These are phyloP conservation scores for Phylloporus sp. DNA, from an alignment of 768 basidiomycete genomes.

Conservation along the genomic window DNA sequence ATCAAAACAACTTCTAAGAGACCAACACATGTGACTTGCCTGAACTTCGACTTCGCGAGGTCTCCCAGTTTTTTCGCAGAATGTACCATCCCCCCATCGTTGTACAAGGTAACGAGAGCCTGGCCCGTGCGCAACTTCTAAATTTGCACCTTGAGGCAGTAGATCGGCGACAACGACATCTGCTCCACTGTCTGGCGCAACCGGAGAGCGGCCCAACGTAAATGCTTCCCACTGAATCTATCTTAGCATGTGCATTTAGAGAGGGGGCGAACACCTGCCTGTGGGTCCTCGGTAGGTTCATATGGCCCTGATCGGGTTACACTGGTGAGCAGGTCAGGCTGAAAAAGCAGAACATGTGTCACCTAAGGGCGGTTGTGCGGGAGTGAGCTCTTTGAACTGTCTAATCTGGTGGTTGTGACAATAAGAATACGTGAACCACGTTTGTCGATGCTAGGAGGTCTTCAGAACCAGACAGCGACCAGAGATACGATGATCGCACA, in stretches of 20 bases:
- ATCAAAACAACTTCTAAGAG: slow-evolving; percentile 2
- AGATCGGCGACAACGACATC: slow-evolving; percentile 66
- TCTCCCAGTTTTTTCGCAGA: slow-evolving; percentile 89
- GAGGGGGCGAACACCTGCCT: slow-evolving; percentile 45
- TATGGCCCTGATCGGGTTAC: slow-evolving; percentile 50
- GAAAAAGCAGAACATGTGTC: slow-evolving; percentile 26
- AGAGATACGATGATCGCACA: slow-evolving; percentile 50
- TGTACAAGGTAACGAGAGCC: slow-evolving; percentile 91
- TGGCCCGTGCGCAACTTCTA: slow-evolving; percentile 72
- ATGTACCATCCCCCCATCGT: slow-evolving; percentile 85
- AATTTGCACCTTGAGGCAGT: slow-evolving; percentile 59
- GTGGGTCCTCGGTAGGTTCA: slow-evolving; percentile 82
- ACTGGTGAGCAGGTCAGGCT: slow-evolving; percentile 18
- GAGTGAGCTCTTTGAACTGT: slow-evolving; percentile 85
- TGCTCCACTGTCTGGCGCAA: slow-evolving; percentile 53
- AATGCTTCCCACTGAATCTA: slow-evolving; percentile 68
- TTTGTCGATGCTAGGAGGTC: slow-evolving; percentile 65
- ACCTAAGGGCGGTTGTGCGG: slow-evolving; percentile 66
- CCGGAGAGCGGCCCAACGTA: slow-evolving; percentile 69
- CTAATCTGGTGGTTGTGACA: slow-evolving; percentile 94
- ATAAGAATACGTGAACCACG: slow-evolving; percentile 97
- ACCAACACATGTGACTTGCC: slow-evolving; percentile 42
- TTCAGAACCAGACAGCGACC: slow-evolving; percentile 29
- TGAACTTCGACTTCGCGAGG: slow-evolving; percentile 93
- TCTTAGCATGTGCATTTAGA: slow-evolving; percentile 21